These are phyloP conservation scores for Mollisiaceae sp. DNA, from an alignment of 2,329 filamentous ascomycete species.

Conservation along the genomic window DNA sequence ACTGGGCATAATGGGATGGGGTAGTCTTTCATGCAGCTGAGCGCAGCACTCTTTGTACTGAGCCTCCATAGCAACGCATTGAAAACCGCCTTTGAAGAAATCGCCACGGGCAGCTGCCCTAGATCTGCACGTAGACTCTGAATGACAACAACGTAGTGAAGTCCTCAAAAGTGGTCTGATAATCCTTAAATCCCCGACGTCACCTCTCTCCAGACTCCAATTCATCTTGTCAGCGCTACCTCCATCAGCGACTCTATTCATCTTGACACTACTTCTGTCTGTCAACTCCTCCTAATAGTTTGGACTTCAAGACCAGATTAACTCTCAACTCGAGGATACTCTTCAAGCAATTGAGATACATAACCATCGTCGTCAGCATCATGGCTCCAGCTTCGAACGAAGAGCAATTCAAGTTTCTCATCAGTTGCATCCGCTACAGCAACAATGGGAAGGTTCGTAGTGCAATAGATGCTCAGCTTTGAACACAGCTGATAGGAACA, in stretches of 20 bases:
- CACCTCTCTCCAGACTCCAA: slow-evolving; percentile 18
- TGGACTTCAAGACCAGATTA: slow-evolving; percentile 20
- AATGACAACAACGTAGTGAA: slow-evolving; percentile 30
- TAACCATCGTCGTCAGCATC: background rate
- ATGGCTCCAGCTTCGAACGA: slow-evolving; percentile 58
- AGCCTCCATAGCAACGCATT: background rate
- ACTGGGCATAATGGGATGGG: background rate
- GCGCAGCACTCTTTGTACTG: background rate
- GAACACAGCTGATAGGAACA: slow-evolving; percentile 41
- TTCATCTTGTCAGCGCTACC: slow-evolving; percentile 24
- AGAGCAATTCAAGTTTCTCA: slow-evolving; percentile 68
- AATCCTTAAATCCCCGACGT: slow-evolving; percentile 32
- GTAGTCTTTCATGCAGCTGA: background rate
- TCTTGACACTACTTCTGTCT: slow-evolving; percentile 12
- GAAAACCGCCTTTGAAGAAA: background rate
- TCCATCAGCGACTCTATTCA: slow-evolving; percentile 23
- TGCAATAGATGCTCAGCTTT: background rate
- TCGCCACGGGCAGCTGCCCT: slow-evolving; percentile 17
- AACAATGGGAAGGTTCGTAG: slow-evolving; percentile 61
- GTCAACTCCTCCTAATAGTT: slow-evolving; percentile 19
- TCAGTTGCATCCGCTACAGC: slow-evolving; percentile 67
- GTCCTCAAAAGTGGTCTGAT: slow-evolving; percentile 16
- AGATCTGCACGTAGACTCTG: slow-evolving; percentile 32
- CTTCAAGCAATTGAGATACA: background rate
- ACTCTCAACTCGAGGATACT: background rate